phyloP scores from a whole-genome alignment of 164 flowering plant genomes.

The grape (Vitis vinifera) region ASM3070453v1 NC_081807.1:2893501-2894000 shows the following conservation, averaged over 20 bases:
- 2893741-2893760: conserved; percentile 21
- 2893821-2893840: conserved; percentile 50
- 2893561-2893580: conserved; percentile 50
- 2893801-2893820: conserved; percentile 55
- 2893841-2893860: conserved; percentile 27
- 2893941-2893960: neutral
- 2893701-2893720: neutral
- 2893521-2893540: conserved; percentile 76
- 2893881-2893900: conserved; percentile 60
- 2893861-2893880: conserved; percentile 41
- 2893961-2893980: neutral
- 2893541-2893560: conserved; percentile 61
- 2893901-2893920: conserved; percentile 22
- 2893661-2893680: too few relatives aligned
- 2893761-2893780: conserved; percentile 34
- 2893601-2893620: conserved; percentile 34
- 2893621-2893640: conserved; percentile 57
- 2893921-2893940: neutral
- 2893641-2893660: conserved; percentile 20
- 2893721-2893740: too few relatives aligned
- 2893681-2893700: neutral
- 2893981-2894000: neutral
- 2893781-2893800: conserved; percentile 53
- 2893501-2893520: conserved; percentile 58
- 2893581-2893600: conserved; percentile 49